Conservation (phyloP, 345 rosid genomes). For the Crucihimalaya himalaica region DNA sequence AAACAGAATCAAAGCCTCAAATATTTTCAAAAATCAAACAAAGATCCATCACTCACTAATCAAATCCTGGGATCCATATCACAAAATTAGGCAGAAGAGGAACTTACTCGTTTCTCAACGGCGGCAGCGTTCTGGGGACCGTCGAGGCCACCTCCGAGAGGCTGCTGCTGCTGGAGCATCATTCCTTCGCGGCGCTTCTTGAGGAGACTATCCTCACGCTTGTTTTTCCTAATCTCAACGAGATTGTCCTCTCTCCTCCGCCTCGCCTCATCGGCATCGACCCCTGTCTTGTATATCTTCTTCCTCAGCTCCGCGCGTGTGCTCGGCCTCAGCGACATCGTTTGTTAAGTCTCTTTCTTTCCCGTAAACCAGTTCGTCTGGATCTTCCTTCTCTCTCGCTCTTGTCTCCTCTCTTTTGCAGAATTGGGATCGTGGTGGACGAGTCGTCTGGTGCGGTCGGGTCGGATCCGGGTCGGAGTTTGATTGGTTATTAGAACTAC, state of each 20-base stretch:
- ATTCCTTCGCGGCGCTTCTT: slow-evolving; percentile 79
- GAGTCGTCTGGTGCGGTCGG: slow-evolving; percentile 38
- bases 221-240: slow-evolving; percentile 78
- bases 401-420: background rate
- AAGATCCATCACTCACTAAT: slow-evolving; percentile 33
- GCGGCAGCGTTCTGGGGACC: slow-evolving; percentile 55
- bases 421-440: slow-evolving; percentile 35
- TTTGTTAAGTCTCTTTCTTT: slow-evolving; percentile 5
- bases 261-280: slow-evolving; percentile 77
- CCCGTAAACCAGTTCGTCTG: slow-evolving; percentile 19
- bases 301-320: slow-evolving; percentile 66
- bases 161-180: slow-evolving; percentile 53
- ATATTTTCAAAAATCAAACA: background rate
- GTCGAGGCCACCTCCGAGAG: slow-evolving; percentile 40
- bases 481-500: slow-evolving; percentile 6
- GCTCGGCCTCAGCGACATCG: slow-evolving; percentile 66
- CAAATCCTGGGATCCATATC: slow-evolving; percentile 18
- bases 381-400: slow-evolving; percentile 40
- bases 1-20: slow-evolving; percentile 1
- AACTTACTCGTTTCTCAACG: slow-evolving; percentile 65
- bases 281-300: slow-evolving; percentile 72
- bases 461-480: slow-evolving; percentile 29
- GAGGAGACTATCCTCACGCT: slow-evolving; percentile 69
- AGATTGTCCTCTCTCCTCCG: slow-evolving; percentile 76
- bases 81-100: background rate